Percentiles rank a stretch among this genome's conserved stretches.
These are phyloP conservation scores for Lecanicillium sp. DNA, from an alignment of 2,329 filamentous ascomycete species.

Conservation along the genomic window DNA sequence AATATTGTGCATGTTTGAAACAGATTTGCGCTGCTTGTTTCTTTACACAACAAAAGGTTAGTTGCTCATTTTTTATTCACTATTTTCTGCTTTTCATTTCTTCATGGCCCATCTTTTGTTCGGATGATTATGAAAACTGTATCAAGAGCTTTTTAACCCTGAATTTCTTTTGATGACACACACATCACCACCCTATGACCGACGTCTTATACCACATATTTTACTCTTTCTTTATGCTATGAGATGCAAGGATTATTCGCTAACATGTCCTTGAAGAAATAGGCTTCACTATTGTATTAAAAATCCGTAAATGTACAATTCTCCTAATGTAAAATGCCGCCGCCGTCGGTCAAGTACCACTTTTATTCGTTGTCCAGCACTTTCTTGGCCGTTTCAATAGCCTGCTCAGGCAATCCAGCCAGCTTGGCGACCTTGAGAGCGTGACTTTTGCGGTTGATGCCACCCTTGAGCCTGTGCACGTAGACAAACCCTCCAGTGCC, in stretches of 20 bases:
- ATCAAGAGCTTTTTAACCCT: constrained; percentile 65
- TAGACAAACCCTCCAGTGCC: constrained; percentile 68
- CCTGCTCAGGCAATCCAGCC: constrained; percentile 70
- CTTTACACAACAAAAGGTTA: constrained; percentile 32
- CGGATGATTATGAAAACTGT: constrained; percentile 49
- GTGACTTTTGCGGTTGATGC: constrained; percentile 81
- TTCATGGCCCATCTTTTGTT: constrained; percentile 15
- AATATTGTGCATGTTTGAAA: constrained; percentile 8
- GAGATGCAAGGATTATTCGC: too few species aligned
- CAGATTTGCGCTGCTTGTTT: background rate
- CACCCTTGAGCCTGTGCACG: constrained; percentile 71
- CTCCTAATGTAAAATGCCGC: too few species aligned
- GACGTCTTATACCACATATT: constrained; percentile 8
- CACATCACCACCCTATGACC: constrained; percentile 53
- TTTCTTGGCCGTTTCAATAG: constrained; percentile 57
- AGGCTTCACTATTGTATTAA: constrained; percentile 14
- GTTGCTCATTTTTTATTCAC: constrained; percentile 19
- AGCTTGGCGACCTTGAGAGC: constrained; percentile 89
- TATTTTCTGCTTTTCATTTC: constrained; percentile 5
- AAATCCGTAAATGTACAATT: too few species aligned
- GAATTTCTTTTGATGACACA: constrained; percentile 50
- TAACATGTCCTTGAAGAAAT: too few species aligned
- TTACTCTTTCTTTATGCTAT: constrained; percentile 3
- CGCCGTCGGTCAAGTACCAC: background rate
- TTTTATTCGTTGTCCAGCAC: constrained; percentile 34